Evolutionary conservation across 768 basidiomycete genomes (phyloP).

Genomic region (Strobilomyces confusus): DNA sequence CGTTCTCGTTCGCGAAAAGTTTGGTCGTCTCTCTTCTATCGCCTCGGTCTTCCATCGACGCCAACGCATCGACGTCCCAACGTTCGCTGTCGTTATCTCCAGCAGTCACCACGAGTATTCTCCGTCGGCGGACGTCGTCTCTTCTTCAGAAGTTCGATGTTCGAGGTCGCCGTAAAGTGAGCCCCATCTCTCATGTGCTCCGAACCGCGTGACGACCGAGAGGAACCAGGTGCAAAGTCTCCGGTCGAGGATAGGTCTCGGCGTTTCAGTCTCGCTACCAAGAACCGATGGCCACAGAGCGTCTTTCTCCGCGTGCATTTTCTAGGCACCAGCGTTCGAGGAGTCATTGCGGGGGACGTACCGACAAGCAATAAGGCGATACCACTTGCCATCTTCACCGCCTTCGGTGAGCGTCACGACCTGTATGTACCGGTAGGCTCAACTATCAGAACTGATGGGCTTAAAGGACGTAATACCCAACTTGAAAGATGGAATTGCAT

Average conservation of each 20-base stretch:
- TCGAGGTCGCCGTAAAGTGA: background rate
- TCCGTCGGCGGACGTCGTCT: background rate
- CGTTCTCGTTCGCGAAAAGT: background rate
- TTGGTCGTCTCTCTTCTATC: background rate
- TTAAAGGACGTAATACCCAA: slow-evolving; percentile 18
- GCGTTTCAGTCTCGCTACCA: background rate
- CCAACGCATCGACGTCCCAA: background rate
- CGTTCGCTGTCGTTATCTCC: background rate
- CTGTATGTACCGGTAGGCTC: background rate
- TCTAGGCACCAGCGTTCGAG: background rate
- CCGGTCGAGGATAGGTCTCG: background rate
- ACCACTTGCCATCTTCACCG: slow-evolving; percentile 64
- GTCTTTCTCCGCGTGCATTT: background rate
- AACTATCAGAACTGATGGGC: background rate
- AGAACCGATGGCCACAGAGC: background rate
- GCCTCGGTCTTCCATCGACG: too few species aligned
- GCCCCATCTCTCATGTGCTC: slow-evolving; percentile 1
- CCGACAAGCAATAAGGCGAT: slow-evolving; percentile 64
- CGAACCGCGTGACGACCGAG: slow-evolving; percentile 5
- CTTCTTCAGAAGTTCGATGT: slow-evolving; percentile 4
- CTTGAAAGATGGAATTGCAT: background rate
- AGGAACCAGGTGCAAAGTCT: slow-evolving; percentile 3
- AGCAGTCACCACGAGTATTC: background rate
- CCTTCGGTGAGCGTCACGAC: slow-evolving; percentile 51
- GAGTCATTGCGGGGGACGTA: slow-evolving; percentile 38